Evolutionary conservation across 805 yeast genomes (phyloP).

Genomic region (Kodamaea restingae): DNA sequence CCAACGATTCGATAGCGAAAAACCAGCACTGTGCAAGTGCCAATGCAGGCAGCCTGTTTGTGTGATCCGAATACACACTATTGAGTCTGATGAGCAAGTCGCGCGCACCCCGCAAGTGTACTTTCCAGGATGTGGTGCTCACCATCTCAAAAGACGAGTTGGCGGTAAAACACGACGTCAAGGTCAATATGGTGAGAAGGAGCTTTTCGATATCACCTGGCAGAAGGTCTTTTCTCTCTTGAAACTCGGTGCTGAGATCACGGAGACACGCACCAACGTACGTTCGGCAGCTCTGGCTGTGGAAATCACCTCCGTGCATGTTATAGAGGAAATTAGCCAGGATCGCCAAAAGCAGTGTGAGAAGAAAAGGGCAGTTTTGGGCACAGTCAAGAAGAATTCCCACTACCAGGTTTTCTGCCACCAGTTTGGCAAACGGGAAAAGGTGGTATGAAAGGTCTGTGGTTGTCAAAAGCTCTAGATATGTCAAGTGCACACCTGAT

Average conservation of each 20-base stretch:
- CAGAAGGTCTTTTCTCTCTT: constrained; percentile 10
- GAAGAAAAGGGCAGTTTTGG: constrained; percentile 19
- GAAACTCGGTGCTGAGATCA: constrained; percentile 19
- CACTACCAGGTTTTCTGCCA: constrained; percentile 33
- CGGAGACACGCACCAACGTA: constrained; percentile 20
- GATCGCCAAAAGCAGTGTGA: constrained; percentile 22
- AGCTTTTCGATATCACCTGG: constrained; percentile 20
- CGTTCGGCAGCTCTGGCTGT: constrained; percentile 17
- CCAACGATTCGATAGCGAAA: constrained; percentile 23
- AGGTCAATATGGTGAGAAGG: constrained; percentile 22
- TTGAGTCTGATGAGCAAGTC: constrained; percentile 21
- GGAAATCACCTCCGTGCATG: constrained; percentile 18
- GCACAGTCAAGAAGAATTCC: constrained; percentile 21
- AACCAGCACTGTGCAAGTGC: constrained; percentile 27
- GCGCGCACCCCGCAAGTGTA: constrained; percentile 24
- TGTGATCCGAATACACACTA: constrained; percentile 12
- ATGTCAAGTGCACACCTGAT: constrained; percentile 27
- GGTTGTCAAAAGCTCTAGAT: constrained; percentile 26
- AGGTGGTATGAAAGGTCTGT: constrained; percentile 29
- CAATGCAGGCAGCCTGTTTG: constrained; percentile 13
- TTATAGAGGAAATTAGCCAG: constrained; percentile 26
- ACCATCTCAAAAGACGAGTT: constrained; percentile 8
- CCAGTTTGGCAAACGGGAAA: constrained; percentile 36
- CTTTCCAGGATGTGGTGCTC: constrained; percentile 18
- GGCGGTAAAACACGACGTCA: constrained; percentile 24